A percentile compares a stretch with the other conserved stretches of the same genome.
These are phyloP conservation scores for Suillus ampliporus DNA, from an alignment of 768 basidiomycete species.

Conservation along the genomic window DNA sequence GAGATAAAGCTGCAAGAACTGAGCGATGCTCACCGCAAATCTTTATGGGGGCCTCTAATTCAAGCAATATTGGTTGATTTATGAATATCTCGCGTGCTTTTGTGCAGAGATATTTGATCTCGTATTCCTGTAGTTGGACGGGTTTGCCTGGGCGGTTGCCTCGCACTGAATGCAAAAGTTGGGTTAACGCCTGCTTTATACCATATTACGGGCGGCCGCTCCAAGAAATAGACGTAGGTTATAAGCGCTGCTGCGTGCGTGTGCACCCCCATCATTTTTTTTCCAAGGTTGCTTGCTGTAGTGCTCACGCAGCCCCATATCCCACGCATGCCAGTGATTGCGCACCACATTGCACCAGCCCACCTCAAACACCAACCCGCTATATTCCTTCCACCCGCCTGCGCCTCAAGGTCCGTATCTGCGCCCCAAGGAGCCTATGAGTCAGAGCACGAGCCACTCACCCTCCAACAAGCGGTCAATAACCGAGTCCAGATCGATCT, in stretches of 20 bases:
- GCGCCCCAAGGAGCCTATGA: constrained; percentile 16
- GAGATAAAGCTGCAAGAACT: constrained; percentile 16
- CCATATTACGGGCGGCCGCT: constrained; percentile 5
- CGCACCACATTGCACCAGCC: constrained; percentile 1
- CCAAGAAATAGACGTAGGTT: constrained; percentile 3
- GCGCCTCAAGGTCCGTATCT: constrained; percentile 7
- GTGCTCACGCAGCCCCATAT: constrained; percentile 11
- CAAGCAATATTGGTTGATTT: constrained; percentile 96
- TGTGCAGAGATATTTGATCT: constrained; percentile 99
- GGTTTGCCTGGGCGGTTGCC: constrained; percentile 99
- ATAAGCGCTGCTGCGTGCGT: constrained; percentile 7
- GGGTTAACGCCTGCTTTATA: constrained; percentile 7
- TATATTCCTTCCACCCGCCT: background rate
- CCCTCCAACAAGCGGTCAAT: constrained; percentile 98
- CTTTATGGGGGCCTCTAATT: constrained; percentile 99
- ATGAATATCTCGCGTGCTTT: constrained; percentile 99
- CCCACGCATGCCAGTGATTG: constrained; percentile 6
- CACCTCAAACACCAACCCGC: background rate
- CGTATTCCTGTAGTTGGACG: constrained; percentile 97
- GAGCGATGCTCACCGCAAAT: constrained; percentile 83
- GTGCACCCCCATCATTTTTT: constrained; percentile 16
- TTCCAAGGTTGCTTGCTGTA: constrained; percentile 10
- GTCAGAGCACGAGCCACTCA: constrained; percentile 52
- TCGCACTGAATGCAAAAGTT: constrained; percentile 65
- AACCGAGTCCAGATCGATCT: constrained; percentile 99